Evolutionary conservation across 2,329 filamentous ascomycete genomes (phyloP), one percentile per base, ranked within the genome.

Genomic region (Beauveria bassiana): DNA sequence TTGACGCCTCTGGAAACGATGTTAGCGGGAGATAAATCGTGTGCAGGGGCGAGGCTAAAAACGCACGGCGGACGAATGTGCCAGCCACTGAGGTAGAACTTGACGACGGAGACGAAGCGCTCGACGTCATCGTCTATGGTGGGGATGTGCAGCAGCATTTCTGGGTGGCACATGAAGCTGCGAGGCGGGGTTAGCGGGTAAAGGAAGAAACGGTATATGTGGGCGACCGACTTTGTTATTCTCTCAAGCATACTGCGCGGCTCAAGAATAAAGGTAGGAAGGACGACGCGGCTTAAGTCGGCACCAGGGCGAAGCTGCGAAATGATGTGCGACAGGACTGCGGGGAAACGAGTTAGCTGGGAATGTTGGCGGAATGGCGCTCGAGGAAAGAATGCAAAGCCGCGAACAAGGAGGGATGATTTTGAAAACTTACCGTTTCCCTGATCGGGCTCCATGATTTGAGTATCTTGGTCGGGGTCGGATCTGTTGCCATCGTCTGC

Each of bases 81-180:
- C 95, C 95, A 99, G 70, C 95, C 95, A 74, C 92, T 96, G 50
- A 99, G 81, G 75, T 99, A 99, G 75, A 99, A 99, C 76, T 96
- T 97, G 72, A 97, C 91, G 55, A 99, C 95, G 16, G 92, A 90
- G 34, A 98, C 86, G 71, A 99, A 99, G 73, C 95, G 86, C 70
- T 93, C 81, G 61, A 91, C 79, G 1, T 95, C 93, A 70, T 99
- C 93, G 57, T 98, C 90, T 68, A 97, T 90, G 52, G 85, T 79
- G 50, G 93, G 85, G 74, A 98, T 95, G 40, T 89, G 88, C 5
- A 99, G 85, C 38, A 99, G 87, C 70, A 92, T 96, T 76, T 99
- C 95, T 46, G 95, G 95, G 73, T 99, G 95, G 69, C 93, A 96
- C 95, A 99, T 99, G 81, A 99, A 99, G 80, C 93, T 97, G 72